These are phyloP conservation scores for Veloporphyrellus conicus DNA, from an alignment of 1,284 basidiomycete species.

Conservation along the genomic window DNA sequence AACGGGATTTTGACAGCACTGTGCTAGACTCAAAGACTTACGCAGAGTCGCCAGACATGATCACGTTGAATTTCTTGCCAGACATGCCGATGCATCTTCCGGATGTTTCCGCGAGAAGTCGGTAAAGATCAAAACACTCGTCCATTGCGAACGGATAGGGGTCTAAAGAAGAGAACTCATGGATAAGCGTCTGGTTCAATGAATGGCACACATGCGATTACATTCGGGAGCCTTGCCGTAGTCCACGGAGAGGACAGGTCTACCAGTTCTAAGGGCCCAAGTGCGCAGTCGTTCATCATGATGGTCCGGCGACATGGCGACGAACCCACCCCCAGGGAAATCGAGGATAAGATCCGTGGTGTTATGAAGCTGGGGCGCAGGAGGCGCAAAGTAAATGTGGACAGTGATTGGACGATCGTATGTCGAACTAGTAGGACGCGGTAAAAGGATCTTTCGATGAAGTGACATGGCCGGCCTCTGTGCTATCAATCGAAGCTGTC, in stretches of 20 bases:
- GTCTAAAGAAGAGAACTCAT: slow-evolving; percentile 46
- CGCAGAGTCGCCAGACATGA: slow-evolving; percentile 90
- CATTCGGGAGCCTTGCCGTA: slow-evolving; percentile 97
- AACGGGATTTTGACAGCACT: slow-evolving; percentile 2
- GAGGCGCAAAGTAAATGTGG: slow-evolving; percentile 80
- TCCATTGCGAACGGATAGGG: slow-evolving; percentile 95
- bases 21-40: slow-evolving; percentile 42
- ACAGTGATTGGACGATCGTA: slow-evolving; percentile 80
- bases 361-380: slow-evolving; percentile 61
- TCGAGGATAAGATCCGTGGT: slow-evolving; percentile 84
- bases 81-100: slow-evolving; percentile 84
- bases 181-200: slow-evolving; percentile 1
- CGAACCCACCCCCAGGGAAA: slow-evolving; percentile 93
- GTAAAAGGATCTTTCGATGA: slow-evolving; percentile 73
- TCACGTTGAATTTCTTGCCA: slow-evolving; percentile 67
- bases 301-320: slow-evolving; percentile 92
- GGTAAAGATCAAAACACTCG: slow-evolving; percentile 89
- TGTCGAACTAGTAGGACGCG: slow-evolving; percentile 72
- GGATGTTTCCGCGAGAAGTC: slow-evolving; percentile 73
- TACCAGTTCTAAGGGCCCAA: slow-evolving; percentile 79
- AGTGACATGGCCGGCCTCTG: slow-evolving; percentile 60
- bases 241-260: slow-evolving; percentile 83
- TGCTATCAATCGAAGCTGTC: slow-evolving; percentile 73
- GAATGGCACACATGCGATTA: slow-evolving; percentile 36
- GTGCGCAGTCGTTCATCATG: slow-evolving; percentile 90